Evolutionary conservation across 192 early-diverging fungal genomes (phyloP).

Genomic region (Backusella australiensis): DNA sequence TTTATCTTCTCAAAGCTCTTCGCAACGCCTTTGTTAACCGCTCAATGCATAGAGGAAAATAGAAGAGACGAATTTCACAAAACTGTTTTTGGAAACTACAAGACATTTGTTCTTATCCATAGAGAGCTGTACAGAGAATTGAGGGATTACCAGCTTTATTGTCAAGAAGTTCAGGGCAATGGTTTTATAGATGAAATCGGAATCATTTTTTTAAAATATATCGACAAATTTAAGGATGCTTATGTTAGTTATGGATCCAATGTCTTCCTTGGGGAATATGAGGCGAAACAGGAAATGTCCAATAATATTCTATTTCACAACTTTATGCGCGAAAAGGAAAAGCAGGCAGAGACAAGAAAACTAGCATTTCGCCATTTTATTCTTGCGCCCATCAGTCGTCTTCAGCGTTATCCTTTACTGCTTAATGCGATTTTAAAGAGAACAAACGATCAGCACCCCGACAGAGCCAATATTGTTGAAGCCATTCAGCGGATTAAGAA

Average conservation of each 20-base stretch:
- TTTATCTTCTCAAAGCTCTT: conserved; percentile 9
- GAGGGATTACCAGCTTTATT: conserved; percentile 49
- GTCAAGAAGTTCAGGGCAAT: conserved; percentile 4
- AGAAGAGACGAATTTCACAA: conserved; percentile 53
- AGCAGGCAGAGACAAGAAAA: conserved; percentile 31
- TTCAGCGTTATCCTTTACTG: conserved; percentile 84
- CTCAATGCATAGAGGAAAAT: conserved; percentile 29
- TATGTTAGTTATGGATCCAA: conserved; percentile 85
- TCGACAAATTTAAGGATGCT: conserved; percentile 57
- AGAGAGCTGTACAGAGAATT: conserved; percentile 54
- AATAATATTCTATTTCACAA: conserved; percentile 63
- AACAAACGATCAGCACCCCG: conserved; percentile 78
- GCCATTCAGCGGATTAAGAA: conserved; percentile 7
- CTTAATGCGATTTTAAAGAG: conserved; percentile 77
- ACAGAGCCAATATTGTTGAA: conserved; percentile 55
- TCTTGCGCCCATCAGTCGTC: conserved; percentile 74
- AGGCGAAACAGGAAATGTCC: conserved; percentile 63
- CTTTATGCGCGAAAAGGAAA: conserved; percentile 73
- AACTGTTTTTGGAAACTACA: conserved; percentile 71
- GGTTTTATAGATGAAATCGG: conserved; percentile 77
- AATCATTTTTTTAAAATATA: conserved; percentile 71
- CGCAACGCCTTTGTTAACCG: conserved; percentile 22
- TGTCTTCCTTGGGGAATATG: conserved; percentile 71
- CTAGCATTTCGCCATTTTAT: conserved; percentile 43
- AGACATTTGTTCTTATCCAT: conserved; percentile 57